Conservation (phyloP, 2,329 filamentous ascomycete species). For the Stagonosporopsis cucurbitacearum region DNA sequence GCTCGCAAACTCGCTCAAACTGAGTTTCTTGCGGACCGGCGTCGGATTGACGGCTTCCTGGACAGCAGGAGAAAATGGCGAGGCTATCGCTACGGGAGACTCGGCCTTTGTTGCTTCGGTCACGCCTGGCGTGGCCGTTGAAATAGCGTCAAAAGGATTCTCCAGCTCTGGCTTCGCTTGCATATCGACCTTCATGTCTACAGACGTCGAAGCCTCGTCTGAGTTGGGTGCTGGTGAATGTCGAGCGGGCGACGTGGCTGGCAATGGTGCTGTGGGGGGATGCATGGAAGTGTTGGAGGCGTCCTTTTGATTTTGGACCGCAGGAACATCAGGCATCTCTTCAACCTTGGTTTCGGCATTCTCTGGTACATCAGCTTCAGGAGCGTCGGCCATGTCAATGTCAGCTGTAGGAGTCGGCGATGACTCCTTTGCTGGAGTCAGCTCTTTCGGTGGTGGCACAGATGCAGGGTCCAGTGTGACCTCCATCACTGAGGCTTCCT, state of each 20-base stretch:
- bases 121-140: constrained; percentile 35
- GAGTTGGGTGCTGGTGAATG: constrained; percentile 20
- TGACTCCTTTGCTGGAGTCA: constrained; percentile 34
- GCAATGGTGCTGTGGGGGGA: constrained; percentile 45
- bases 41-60: constrained; percentile 51
- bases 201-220: constrained; percentile 22
- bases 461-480: constrained; percentile 30
- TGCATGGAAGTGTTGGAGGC: constrained; percentile 41
- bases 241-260: constrained; percentile 24
- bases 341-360: constrained; percentile 45
- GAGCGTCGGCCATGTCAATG: constrained; percentile 29
- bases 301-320: constrained; percentile 23
- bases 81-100: constrained; percentile 38
- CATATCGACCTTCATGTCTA: constrained; percentile 39
- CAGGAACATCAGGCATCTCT: constrained; percentile 40
- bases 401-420: constrained; percentile 24
- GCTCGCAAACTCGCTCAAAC: constrained; percentile 58
- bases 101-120: constrained; percentile 33
- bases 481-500: constrained; percentile 38
- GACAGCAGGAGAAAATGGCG: constrained; percentile 49
- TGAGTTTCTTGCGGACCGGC: constrained; percentile 58
- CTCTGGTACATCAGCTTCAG: constrained; percentile 20
- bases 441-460: constrained; percentile 28
- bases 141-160: constrained; percentile 24
- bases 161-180: constrained; percentile 37